Conservation (phyloP, 2,329 filamentous ascomycete genomes). For the Alternaria viburni region DNA sequence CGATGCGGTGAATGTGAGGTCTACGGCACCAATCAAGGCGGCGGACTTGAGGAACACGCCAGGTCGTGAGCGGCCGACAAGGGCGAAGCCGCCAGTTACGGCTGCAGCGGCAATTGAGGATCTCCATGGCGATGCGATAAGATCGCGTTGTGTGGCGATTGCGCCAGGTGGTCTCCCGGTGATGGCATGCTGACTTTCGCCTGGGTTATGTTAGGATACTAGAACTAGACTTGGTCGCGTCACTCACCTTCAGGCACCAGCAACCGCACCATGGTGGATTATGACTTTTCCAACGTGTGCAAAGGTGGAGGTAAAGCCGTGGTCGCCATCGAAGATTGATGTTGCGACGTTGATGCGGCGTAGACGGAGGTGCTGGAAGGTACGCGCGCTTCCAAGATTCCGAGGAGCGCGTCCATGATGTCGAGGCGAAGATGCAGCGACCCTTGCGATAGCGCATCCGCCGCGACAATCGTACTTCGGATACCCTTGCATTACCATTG, state of each 20-base stretch:
- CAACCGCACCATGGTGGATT: conserved; percentile 29
- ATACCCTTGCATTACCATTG: neutral
- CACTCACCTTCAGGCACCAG: conserved; percentile 29
- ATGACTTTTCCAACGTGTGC: neutral
- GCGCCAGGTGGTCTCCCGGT: conserved; percentile 7
- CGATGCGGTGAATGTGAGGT: conserved; percentile 11
- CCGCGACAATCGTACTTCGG: conserved; percentile 3
- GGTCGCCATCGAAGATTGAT: neutral
- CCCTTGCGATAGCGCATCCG: conserved; percentile 10
- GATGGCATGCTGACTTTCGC: conserved; percentile 28
- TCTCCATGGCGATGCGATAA: conserved; percentile 12
- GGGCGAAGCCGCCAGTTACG: conserved; percentile 16
- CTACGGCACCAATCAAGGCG: conserved; percentile 14
- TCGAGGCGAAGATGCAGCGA: conserved; percentile 7
- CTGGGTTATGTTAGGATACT: conserved; percentile 16
- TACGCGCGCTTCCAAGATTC: neutral
- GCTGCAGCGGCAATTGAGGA: conserved; percentile 12
- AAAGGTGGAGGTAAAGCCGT: neutral
- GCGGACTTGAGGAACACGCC: conserved; percentile 22
- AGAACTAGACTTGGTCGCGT: neutral
- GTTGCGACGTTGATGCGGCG: neutral
- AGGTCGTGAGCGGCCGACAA: conserved; percentile 22
- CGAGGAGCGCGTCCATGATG: conserved; percentile 10
- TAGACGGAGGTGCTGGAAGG: neutral
- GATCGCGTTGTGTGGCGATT: conserved; percentile 10